Evolutionary conservation across 1,284 basidiomycete species (phyloP).

Genomic region (Paramarasmius palmivorus): DNA sequence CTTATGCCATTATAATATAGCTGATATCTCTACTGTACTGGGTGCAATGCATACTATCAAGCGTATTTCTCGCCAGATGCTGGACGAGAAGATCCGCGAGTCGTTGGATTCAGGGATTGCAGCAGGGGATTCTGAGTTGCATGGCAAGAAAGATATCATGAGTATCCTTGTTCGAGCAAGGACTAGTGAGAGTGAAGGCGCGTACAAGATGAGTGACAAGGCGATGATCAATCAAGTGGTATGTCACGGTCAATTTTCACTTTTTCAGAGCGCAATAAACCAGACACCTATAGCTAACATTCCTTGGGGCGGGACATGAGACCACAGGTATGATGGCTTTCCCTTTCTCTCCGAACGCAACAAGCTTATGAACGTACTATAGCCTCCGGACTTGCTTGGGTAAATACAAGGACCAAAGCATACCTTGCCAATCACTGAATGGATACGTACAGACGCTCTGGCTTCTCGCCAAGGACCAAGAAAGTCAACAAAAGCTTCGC

Average conservation of each 20-base stretch:
- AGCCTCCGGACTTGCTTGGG: conserved; percentile 34
- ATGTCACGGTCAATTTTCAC: conserved; percentile 13
- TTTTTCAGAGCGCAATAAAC: not conserved
- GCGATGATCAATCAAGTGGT: conserved; percentile 54
- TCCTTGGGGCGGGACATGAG: conserved; percentile 51
- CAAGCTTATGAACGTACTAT: not conserved
- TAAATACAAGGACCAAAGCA: not conserved
- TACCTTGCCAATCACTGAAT: not conserved
- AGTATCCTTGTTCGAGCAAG: conserved; percentile 44
- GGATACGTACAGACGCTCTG: conserved; percentile 25
- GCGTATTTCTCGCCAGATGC: conserved; percentile 37
- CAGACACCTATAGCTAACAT: conserved; percentile 37
- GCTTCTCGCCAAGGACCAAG: conserved; percentile 34
- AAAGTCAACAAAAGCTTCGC: conserved; percentile 41
- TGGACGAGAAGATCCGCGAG: conserved; percentile 40
- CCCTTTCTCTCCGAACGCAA: not conserved
- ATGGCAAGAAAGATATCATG: conserved; percentile 48
- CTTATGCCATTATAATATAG: conserved; percentile 19
- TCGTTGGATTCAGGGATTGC: conserved; percentile 22
- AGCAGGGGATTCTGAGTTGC: conserved; percentile 32
- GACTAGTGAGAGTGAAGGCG: conserved; percentile 21
- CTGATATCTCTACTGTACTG: conserved; percentile 27
- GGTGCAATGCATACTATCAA: conserved; percentile 43
- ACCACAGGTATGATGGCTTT: conserved; percentile 34
- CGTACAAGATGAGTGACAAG: conserved; percentile 38